Base-by-base conservation (phyloP, 1,284 basidiomycete species). In the Ceratobasidium sp. region DNA sequence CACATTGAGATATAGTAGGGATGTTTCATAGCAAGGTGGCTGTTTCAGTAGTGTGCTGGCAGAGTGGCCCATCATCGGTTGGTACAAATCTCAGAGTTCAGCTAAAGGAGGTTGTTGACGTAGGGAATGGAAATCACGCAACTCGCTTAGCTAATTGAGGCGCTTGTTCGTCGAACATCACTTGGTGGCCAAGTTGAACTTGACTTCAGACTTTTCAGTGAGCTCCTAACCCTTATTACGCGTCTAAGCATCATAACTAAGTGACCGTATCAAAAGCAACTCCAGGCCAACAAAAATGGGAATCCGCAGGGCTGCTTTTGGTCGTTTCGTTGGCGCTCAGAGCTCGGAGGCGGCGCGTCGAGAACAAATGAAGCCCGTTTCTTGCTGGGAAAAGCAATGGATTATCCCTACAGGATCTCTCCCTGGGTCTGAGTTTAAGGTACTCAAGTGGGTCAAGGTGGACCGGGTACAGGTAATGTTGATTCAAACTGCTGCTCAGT, bases 371-470 rank as follows among this genome's bases (percentile, higher is more conserved):
- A 71, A 71, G 21, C 74, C 74, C 11, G 72, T 73, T 9, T 62
- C 63, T 47, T 73, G 67, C 41, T 75, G 74, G 74, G 74, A 75
- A 58, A 75, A 75, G 52, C 74, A 75, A 55, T 75, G 74, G 74
- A 72, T 75, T 32, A 50, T 73, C 11, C 74, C 74, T 30, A 47
- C 64, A 16, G 74, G 74, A 46, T 67, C 72, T 50, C 58, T 59
- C 1, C 74, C 74, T 35, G 74, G 59, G 21, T 75, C 74, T n/a
- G 73, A 73, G 41, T 75, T 73, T 35, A 75, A 75, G 52, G 74
- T 75, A 8, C 30, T 75, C 4, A 75, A 73, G 43, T 75, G 74
- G 74, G 74, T 75, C 6, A 73, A 75, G 43, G 70, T 70, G 6
- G 72, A 75, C 30, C 66, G 57, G n/a, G 62, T 57, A 11, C 74